Evolutionary conservation across 2,329 filamentous ascomycete species (phyloP).

Genomic region (Mariannaea elegans): DNA sequence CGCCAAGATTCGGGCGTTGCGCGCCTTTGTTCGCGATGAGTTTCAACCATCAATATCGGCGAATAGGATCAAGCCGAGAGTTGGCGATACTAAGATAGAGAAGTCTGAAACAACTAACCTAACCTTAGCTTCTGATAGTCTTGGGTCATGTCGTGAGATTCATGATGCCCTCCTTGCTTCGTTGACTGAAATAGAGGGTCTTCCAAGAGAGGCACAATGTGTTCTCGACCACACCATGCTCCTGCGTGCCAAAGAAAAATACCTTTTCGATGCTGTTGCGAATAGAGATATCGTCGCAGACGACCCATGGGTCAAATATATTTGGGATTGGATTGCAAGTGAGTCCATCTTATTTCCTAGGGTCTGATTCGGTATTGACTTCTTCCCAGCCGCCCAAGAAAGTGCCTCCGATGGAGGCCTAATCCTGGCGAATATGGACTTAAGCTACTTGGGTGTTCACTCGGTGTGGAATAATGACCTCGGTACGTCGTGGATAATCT

Average conservation of each 20-base stretch:
- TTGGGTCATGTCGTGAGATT: constrained; percentile 62
- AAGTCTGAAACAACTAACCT: constrained; percentile 48
- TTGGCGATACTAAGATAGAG: constrained; percentile 38
- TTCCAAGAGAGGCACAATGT: constrained; percentile 61
- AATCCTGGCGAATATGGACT: constrained; percentile 72
- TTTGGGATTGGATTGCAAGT: constrained; percentile 82
- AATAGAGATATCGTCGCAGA: constrained; percentile 76
- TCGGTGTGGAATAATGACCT: constrained; percentile 77
- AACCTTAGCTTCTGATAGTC: constrained; percentile 49
- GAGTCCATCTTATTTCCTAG: constrained; percentile 38
- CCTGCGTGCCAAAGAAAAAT: constrained; percentile 67
- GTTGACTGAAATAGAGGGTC: constrained; percentile 54
- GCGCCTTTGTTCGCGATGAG: constrained; percentile 48
- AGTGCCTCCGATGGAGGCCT: constrained; percentile 75
- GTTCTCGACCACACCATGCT: constrained; percentile 67
- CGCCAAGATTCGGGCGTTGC: constrained; percentile 59
- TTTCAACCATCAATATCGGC: constrained; percentile 29
- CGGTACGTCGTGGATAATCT: constrained; percentile 50
- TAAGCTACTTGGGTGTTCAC: constrained; percentile 79
- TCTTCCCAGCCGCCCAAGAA: constrained; percentile 64
- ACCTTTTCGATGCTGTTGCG: constrained; percentile 69
- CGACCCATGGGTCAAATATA: constrained; percentile 77
- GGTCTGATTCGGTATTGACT: constrained; percentile 26
- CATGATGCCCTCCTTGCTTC: constrained; percentile 64
- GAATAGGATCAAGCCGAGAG: constrained; percentile 38